Base-by-base conservation (phyloP, 257 asterid genomes). In the Fraxinus quadrangulata region DNA sequence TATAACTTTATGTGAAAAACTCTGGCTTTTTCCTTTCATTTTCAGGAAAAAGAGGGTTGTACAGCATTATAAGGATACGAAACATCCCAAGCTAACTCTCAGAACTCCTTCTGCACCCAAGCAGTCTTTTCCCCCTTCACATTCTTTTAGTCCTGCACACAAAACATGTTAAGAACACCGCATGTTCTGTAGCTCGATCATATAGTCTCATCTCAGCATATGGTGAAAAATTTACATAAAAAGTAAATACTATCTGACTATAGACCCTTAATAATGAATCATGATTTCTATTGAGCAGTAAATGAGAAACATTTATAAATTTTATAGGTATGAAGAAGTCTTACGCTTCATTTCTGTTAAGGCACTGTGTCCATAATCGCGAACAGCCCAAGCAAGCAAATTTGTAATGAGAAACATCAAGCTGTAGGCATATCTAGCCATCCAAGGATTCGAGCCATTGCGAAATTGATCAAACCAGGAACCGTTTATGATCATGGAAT, bases 381-480 rank as follows among this genome's bases (percentile, higher is more conserved):
- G 91, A 72, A 87, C 82, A 37, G 83, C 91, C 91, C 91, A 87
- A 8, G 91, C 91, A 65, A 87, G 78, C 84, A 87, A 71, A 76
- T 87, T 87, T 24, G 84, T 74, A 23, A 85, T 34, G 34, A 87
- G 84, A 84, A 87, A 87, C 31, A 87, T 78, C 66, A 87, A 77
- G 70, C 85, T 86, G 34, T 87, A 87, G 54, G 83, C 83, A 75
- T 87, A 87, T 87, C 91, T 81, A 33, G 91, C 91, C 86, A 87
- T 87, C 91, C 91, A 87, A 65, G 91, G 91, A 75, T 87, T 87
- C 54, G 91, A 87, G 54, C 91, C 89, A 80, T 80, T 54, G 2
- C 85, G 82, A 74, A 87, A 87, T 67, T 87, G 91, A 75, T 81
- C 78, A 59, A 87, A 70, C 91, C 91, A 87, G 21, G 86, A 87